phyloP scores from a whole-genome alignment of 2,329 filamentous ascomycete species.

The Hirsutella thompsonii region DNA sequence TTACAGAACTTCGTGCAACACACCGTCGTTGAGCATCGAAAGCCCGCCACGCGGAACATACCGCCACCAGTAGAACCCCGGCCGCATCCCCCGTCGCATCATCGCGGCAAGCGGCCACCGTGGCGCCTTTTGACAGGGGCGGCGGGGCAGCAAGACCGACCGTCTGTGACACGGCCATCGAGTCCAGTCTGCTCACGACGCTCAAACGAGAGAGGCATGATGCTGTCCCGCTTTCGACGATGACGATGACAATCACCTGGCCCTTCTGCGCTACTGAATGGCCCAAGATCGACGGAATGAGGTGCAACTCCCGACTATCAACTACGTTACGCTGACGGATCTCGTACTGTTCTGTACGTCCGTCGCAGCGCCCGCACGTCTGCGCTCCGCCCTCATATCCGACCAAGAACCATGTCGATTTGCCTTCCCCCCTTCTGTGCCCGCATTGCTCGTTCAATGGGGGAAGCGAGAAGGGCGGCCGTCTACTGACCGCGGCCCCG shows the following conservation, averaged over 20 bases:
- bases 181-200: too few species aligned
- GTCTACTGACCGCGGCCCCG: too few species aligned
- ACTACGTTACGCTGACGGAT: not conserved
- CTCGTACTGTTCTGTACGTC: not conserved
- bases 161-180: too few species aligned
- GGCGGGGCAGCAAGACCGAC: not conserved
- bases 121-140: not conserved
- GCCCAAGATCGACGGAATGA: not conserved
- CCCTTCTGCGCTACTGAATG: not conserved
- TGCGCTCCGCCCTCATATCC: not conserved
- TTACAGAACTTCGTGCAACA: too few species aligned
- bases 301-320: too few species aligned
- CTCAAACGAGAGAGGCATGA: too few species aligned
- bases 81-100: conserved; percentile 3
- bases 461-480: too few species aligned
- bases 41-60: conserved; percentile 3
- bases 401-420: not conserved
- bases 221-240: too few species aligned
- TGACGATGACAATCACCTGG: too few species aligned
- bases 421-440: too few species aligned
- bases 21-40: not conserved
- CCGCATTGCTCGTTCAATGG: too few species aligned
- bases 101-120: not conserved
- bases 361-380: not conserved
- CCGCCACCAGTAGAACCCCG: not conserved